Evolutionary conservation across 2,329 filamentous ascomycete species (phyloP), one percentile per base, ranked within the genome.

Genomic region (Colletotrichum sidae): DNA sequence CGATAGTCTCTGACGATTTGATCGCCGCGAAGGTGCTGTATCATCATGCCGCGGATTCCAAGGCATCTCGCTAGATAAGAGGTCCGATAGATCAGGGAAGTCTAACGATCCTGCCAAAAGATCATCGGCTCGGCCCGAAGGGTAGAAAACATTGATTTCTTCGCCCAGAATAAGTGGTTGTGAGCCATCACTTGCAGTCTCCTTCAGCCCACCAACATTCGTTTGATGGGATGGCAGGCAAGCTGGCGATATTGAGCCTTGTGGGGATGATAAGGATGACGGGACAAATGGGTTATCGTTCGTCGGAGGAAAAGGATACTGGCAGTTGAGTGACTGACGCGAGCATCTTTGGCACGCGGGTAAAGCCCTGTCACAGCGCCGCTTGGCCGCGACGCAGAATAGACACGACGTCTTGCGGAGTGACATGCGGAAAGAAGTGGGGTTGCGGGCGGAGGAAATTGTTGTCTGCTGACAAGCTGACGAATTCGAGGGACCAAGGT

Each of bases 391-490:
- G 17, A 62, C 60, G 34, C 60, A 58, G 39, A 39, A 39, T 7
- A 42, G 17, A 25, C 54, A 62, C 13, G 60, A 62, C 8, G 53
- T 52, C 53, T 62, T 62, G 46, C 60, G 53, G 60, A 62, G 60
- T 45, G 60, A 62, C 60, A 58, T 62, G 60, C 54, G 59, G 46
- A 39, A 53, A 62, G 42, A 58, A 35, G 53, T 46, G 54, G 59
- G 12, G 12, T 7, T 34, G 17, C 25, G 17, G 44, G 25, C 10
- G 15, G 4, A 10, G 44, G 4, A 25, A 25, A 25, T 4, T 25
- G 25, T 4, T 25, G 25, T 25, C 2, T 25, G 25, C 25, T 25
- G 25, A 25, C 25, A 25, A 5, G 25, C 25, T 25, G 25, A 37
- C 34, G 17, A 7, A 25, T 34, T 35, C 47, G 47, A 11, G 52